phyloP scores from a whole-genome alignment of 73 alveolate species.

The Paraurostyla sp. region DNA sequence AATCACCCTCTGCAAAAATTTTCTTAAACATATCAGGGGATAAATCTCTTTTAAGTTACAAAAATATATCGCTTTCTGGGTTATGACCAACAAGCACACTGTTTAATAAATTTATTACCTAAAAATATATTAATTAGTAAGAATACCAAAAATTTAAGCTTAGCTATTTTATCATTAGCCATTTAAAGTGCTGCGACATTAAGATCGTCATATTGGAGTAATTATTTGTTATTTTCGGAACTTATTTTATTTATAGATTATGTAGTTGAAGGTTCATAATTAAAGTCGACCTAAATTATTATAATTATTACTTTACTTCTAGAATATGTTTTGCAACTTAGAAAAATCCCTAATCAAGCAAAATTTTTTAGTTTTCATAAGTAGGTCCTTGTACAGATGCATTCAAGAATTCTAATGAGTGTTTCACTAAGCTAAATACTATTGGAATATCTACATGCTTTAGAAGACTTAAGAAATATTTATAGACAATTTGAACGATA shows the following conservation, averaged over 20 bases:
- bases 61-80: slow-evolving; percentile 5
- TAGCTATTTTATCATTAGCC: neutral
- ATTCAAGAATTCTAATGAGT: neutral
- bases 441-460: slow-evolving; percentile 23
- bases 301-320: neutral
- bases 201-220: neutral
- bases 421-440: neutral
- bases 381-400: neutral
- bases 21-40: neutral
- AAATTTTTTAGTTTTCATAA: slow-evolving; percentile 1
- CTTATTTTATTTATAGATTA: neutral
- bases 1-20: neutral
- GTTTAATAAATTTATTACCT: neutral
- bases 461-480: neutral
- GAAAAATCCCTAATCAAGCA: neutral
- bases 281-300: neutral
- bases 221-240: neutral
- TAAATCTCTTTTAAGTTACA: neutral
- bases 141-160: neutral
- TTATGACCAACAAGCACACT: neutral
- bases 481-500: neutral
- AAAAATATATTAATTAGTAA: neutral
- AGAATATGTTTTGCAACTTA: neutral
- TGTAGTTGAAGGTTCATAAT: neutral
- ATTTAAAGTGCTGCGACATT: neutral